Evolutionary conservation across 768 basidiomycete genomes (phyloP), one percentile per base, ranked within the genome.

Genomic region (Russula lepida): DNA sequence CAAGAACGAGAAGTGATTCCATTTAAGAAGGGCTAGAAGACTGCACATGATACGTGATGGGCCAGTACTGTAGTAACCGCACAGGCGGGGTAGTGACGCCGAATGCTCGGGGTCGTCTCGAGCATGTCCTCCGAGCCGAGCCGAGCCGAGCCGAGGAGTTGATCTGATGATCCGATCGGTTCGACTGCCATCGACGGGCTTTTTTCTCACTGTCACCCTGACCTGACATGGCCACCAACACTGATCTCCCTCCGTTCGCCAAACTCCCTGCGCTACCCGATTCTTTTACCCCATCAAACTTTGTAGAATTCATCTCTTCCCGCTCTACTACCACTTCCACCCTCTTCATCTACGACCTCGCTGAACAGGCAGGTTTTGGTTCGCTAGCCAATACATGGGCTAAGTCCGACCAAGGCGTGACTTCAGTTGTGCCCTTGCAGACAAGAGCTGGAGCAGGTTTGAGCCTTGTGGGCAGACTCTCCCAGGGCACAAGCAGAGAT

Each of bases 391-490:
- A 84, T 68, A 77, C 81, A 53, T 88, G 86, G 85, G 73, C 81
- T 3, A 71, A 77, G 19, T 68, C 77, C 4, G 69, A 67, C 39
- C 64, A 71, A 35, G 70, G 73, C 19, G 74, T 81, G 1, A 80
- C 84, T 0, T 75, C 81, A 19, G 82, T 89, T 6, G 78, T 88
- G 46, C 75, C 82, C 54, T 76, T 92, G 64, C 92, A 95, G 75
- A 92, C 89, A 25, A 79, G 93, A 60, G 79, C 86, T 6, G 93
- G 93, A 50, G 92, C 93, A 19, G 93, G 93, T 9, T 73, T 92
- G 60, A 81, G 81, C 68, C 77, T 95, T 65, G 80, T 89, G 57
- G 89, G 94, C 37, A 77, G 91, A 54, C 75, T 93, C 53, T 89
- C 87, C 7, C 86, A 89, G 68, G 86, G 89, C 39, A 83, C 90